Percentiles rank a stretch among this genome's conserved stretches.
Conservation (phyloP, 352 stramenopile species). For the Aphanomyces stellatus region DNA sequence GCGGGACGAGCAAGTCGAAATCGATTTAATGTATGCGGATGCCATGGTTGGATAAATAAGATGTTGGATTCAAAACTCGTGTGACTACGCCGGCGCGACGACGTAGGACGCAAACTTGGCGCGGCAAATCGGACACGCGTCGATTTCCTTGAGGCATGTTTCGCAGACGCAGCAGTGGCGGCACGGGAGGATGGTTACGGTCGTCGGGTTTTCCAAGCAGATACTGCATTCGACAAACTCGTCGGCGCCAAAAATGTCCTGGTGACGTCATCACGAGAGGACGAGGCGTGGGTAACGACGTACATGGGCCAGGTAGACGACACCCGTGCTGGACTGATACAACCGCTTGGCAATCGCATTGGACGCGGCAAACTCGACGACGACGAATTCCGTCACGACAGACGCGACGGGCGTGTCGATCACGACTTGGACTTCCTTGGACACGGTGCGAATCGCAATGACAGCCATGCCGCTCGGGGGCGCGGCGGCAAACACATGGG, state of each 20-base stretch:
- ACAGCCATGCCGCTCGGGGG: no score
- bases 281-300: neutral
- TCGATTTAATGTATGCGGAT: neutral
- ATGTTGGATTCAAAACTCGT: neutral
- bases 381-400: no score
- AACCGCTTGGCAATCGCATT: no score
- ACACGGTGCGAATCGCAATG: no score
- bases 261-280: neutral
- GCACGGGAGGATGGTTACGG: conserved; percentile 47
- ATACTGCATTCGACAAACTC: conserved; percentile 47
- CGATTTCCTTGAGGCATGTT: conserved; percentile 56
- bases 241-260: conserved; percentile 53
- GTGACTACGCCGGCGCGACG: neutral
- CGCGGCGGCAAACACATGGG: no score
- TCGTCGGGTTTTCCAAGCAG: conserved; percentile 39
- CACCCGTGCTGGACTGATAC: no score
- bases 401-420: no score
- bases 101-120: conserved; percentile 48
- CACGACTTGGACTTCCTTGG: no score
- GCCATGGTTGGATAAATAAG: neutral
- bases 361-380: no score
- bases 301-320: neutral
- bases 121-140: conserved; percentile 62
- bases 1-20: no score
- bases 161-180: conserved; percentile 58